phyloP scores from a whole-genome alignment of 2,329 filamentous ascomycete species.

The Cordyceps farinosa region DNA sequence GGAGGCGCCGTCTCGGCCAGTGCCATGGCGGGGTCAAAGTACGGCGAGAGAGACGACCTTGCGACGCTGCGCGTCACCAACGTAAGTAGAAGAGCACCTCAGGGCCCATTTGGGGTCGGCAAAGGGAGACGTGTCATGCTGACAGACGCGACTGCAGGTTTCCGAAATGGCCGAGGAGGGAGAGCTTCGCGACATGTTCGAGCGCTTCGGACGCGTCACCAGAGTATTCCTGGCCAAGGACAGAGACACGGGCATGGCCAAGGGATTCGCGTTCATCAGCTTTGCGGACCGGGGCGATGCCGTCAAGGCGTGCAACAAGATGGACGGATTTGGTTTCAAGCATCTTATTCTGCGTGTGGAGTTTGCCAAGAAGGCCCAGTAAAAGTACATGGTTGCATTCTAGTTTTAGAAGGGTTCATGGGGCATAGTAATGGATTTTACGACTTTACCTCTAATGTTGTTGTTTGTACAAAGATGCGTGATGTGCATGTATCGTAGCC shows the following conservation, averaged over 20 bases:
- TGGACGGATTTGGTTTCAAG: conserved; percentile 93
- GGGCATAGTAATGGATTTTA: conserved; percentile 15
- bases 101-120: not conserved
- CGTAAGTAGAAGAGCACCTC: conserved; percentile 54
- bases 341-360: conserved; percentile 84
- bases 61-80: conserved; percentile 97
- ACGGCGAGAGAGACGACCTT: conserved; percentile 87
- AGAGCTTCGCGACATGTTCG: conserved; percentile 96
- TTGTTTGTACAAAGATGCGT: not conserved
- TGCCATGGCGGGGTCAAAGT: conserved; percentile 76
- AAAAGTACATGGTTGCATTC: conserved; percentile 33
- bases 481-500: not conserved
- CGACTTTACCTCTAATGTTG: conserved; percentile 10
- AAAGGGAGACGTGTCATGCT: conserved; percentile 21
- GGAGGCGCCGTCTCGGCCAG: conserved; percentile 57
- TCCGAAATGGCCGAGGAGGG: conserved; percentile 96
- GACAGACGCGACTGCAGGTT: conserved; percentile 53
- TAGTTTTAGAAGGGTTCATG: conserved; percentile 14
- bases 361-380: conserved; percentile 72
- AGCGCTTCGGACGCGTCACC: conserved; percentile 93
- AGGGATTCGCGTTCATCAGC: conserved; percentile 98
- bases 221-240: conserved; percentile 98
- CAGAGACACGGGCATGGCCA: conserved; percentile 89
- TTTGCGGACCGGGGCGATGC: conserved; percentile 89
- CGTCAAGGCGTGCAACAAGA: conserved; percentile 89